Evolutionary conservation across 2,329 filamentous ascomycete genomes (phyloP).

Genomic region (Penicillium sp.): DNA sequence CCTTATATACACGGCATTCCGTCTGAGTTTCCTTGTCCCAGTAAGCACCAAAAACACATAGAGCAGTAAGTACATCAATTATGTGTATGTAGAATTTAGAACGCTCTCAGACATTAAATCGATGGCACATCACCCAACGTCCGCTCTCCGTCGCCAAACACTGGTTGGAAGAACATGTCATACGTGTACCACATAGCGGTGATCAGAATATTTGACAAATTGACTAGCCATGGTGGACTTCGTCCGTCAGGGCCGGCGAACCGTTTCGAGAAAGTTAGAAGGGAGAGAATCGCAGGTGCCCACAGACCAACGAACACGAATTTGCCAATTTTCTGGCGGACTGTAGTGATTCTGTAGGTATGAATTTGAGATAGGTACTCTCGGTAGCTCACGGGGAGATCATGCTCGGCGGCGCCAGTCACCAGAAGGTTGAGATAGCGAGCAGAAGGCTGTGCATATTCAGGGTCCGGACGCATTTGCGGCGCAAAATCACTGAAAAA

Average conservation of each 20-base stretch:
- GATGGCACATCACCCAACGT: conserved; percentile 35
- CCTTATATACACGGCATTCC: too few species aligned
- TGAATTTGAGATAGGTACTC: conserved; percentile 63
- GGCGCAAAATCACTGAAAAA: conserved; percentile 24
- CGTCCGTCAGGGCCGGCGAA: conserved; percentile 61
- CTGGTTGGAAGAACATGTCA: conserved; percentile 55
- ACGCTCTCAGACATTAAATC: not conserved
- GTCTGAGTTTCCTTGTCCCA: too few species aligned
- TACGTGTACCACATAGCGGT: conserved; percentile 58
- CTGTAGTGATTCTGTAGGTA: conserved; percentile 64
- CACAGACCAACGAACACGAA: conserved; percentile 57
- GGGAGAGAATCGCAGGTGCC: conserved; percentile 52
- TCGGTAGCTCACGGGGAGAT: conserved; percentile 72
- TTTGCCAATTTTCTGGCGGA: conserved; percentile 60
- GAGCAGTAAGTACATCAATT: not conserved
- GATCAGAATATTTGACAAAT: conserved; percentile 49
- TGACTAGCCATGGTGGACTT: conserved; percentile 61
- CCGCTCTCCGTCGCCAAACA: conserved; percentile 84
- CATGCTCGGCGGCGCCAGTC: conserved; percentile 71
- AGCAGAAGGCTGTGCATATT: conserved; percentile 73
- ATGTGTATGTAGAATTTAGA: not conserved
- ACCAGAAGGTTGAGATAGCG: conserved; percentile 78
- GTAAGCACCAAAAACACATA: too few species aligned
- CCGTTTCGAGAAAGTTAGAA: conserved; percentile 40
- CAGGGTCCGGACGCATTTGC: conserved; percentile 56